Evolutionary conservation across 2,329 filamentous ascomycete species (phyloP).

Genomic region (Diaporthe australafricana): DNA sequence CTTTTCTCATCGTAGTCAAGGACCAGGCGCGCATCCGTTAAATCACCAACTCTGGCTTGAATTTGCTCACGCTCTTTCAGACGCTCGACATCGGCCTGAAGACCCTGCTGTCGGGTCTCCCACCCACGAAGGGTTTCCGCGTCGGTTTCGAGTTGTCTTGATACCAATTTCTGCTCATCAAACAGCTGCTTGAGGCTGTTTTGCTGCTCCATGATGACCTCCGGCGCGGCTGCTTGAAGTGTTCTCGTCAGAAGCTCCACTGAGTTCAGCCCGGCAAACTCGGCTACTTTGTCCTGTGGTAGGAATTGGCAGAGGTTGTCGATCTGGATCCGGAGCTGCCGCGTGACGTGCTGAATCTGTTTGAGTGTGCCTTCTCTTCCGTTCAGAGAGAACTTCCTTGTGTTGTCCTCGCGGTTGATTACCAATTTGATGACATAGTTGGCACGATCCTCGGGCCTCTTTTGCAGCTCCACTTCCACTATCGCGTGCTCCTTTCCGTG

Average conservation of each 20-base stretch:
- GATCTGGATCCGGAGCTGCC: constrained; percentile 86
- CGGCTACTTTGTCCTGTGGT: constrained; percentile 93
- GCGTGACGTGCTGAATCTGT: constrained; percentile 74
- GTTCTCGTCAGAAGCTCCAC: constrained; percentile 87
- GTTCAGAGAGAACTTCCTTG: constrained; percentile 82
- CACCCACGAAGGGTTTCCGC: constrained; percentile 73
- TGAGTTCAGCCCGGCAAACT: constrained; percentile 87
- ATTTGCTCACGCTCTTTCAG: constrained; percentile 80
- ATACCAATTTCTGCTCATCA: constrained; percentile 73
- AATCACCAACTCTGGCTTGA: constrained; percentile 70
- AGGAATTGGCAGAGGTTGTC: constrained; percentile 98
- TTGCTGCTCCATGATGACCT: constrained; percentile 85
- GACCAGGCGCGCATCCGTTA: constrained; percentile 75
- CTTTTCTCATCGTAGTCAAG: constrained; percentile 72
- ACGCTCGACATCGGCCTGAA: constrained; percentile 86
- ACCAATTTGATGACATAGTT: constrained; percentile 82
- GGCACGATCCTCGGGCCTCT: constrained; percentile 63
- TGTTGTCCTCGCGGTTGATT: constrained; percentile 87
- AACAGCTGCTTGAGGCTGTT: constrained; percentile 78
- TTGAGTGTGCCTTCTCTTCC: constrained; percentile 71
- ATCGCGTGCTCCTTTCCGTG: constrained; percentile 81
- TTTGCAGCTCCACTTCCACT: constrained; percentile 92
- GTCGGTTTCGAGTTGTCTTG: constrained; percentile 68
- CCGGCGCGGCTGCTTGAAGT: constrained; percentile 85
- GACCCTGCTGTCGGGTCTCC: constrained; percentile 77